Evolutionary conservation across 345 rosid species (phyloP).

Genomic region (Leavenworthia alabamica): DNA sequence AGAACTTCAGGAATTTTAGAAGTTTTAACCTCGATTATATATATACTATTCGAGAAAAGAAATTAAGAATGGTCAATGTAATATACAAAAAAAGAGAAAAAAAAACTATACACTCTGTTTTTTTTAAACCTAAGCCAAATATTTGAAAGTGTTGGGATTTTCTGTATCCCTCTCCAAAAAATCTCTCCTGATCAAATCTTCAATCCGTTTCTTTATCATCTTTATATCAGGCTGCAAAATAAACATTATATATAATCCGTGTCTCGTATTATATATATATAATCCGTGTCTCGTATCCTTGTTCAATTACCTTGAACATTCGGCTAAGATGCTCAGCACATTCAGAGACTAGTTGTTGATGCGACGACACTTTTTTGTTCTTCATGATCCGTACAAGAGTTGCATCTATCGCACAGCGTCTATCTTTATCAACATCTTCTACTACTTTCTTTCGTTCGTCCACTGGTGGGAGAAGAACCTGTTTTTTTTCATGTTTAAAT

Average conservation of each 20-base stretch:
- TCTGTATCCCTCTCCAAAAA: conserved; percentile 72
- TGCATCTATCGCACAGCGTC: conserved; percentile 82
- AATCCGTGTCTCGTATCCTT: too few relatives aligned
- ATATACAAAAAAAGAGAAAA: too few relatives aligned
- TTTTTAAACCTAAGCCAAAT: conserved; percentile 42
- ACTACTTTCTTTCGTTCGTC: conserved; percentile 82
- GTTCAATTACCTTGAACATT: conserved; percentile 55
- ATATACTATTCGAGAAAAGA: too few relatives aligned
- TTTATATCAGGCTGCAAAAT: conserved; percentile 62
- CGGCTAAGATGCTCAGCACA: conserved; percentile 77
- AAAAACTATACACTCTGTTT: neutral
- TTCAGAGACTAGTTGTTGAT: conserved; percentile 67
- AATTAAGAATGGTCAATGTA: too few relatives aligned
- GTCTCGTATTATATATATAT: too few relatives aligned
- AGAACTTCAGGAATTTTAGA: neutral
- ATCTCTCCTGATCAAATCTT: conserved; percentile 66
- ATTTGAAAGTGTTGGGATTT: conserved; percentile 48
- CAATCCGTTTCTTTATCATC: conserved; percentile 81
- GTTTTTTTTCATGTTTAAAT: neutral
- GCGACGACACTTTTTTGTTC: conserved; percentile 62
- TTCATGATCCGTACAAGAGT: conserved; percentile 92
- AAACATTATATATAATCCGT: too few relatives aligned
- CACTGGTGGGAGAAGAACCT: conserved; percentile 61
- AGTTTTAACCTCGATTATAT: too few relatives aligned
- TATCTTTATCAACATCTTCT: conserved; percentile 76